These are phyloP conservation scores for Xylaria sp. DNA, from an alignment of 2,329 filamentous ascomycete genomes.

Conservation along the genomic window DNA sequence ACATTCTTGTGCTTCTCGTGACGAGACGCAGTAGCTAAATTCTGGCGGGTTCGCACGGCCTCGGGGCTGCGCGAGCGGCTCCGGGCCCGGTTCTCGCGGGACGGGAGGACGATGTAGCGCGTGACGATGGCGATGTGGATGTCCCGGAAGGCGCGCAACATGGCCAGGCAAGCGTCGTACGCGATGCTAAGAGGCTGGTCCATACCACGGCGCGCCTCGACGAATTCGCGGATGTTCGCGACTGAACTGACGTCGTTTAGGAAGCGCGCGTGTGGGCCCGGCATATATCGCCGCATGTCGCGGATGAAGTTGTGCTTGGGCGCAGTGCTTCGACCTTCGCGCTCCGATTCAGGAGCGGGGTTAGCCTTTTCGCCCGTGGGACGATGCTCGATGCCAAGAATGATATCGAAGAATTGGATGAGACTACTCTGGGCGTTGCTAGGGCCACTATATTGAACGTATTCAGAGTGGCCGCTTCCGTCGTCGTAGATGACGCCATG, in stretches of 20 bases:
- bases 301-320: conserved; percentile 89
- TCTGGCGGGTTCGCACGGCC: conserved; percentile 59
- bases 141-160: conserved; percentile 78
- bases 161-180: conserved; percentile 88
- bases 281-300: conserved; percentile 98
- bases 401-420: conserved; percentile 96
- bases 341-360: conserved; percentile 57
- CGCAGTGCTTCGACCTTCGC: conserved; percentile 55
- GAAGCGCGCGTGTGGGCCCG: conserved; percentile 89
- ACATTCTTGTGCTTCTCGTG: conserved; percentile 68
- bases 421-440: conserved; percentile 97
- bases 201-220: conserved; percentile 66
- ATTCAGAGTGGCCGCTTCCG: conserved; percentile 73
- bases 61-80: conserved; percentile 69
- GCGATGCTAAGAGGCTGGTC: conserved; percentile 78
- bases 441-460: conserved; percentile 89
- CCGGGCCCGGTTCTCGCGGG: conserved; percentile 75
- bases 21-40: conserved; percentile 71
- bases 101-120: conserved; percentile 93
- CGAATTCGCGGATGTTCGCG: conserved; percentile 88
- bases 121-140: conserved; percentile 97
- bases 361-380: conserved; percentile 80
- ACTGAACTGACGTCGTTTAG: conserved; percentile 81
- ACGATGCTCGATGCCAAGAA: conserved; percentile 87
- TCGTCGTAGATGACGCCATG: conserved; percentile 89